Base-by-base conservation (phyloP, 208 protist species). In the Trypanosoma melophagium region DNA sequence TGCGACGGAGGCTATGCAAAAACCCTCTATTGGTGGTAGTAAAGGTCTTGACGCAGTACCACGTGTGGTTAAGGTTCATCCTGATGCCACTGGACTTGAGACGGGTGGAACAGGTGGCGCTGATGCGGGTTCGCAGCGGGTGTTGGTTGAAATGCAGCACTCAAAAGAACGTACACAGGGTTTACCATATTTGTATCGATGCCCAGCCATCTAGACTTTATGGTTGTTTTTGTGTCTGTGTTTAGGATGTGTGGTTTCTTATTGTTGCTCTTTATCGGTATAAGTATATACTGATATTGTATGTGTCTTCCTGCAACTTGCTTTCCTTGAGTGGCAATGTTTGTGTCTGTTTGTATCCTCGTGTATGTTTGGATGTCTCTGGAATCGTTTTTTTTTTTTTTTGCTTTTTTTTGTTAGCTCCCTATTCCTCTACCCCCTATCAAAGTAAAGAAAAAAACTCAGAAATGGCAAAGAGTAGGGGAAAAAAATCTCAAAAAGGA, bases 131-230 rank as follows among this genome's bases (percentile, higher is more conserved):
- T 63, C 72, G 40, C 59, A 66, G 28, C 81, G 87, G 28, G 69
- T 95, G 16, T 64, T 97, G 53, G 58, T 83, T 4, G 86, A 93
- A 54, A 61, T 97, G 59, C 89, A 95, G 68, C 77, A 70, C 25
- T 92, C 90, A 14, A 93, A 87, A 80, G 90, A 96, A 50, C 71
- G 89, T 7, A 91, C 86, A 14, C 92, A 97, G 51, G 89, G 89
- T 1, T 75, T 97, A 45, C 90, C 92, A 22, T 97, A 97, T 75
- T 74, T 97, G 9, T 97, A 97, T 77, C 87, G 92, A 50, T 97
- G 92, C 53, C 92, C 92, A n/a, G 87, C 89, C 19, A 92, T 96
- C 22, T 96, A 81, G 75, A 53, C n/a, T 7, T 61, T 71, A 56
- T 40, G 12, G 14, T 7, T 44, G 19, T 76, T 31, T 62, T 38